Evolutionary conservation across 768 basidiomycete species (phyloP), one percentile per base, ranked within the genome.

Genomic region (Calocybe cyanea): DNA sequence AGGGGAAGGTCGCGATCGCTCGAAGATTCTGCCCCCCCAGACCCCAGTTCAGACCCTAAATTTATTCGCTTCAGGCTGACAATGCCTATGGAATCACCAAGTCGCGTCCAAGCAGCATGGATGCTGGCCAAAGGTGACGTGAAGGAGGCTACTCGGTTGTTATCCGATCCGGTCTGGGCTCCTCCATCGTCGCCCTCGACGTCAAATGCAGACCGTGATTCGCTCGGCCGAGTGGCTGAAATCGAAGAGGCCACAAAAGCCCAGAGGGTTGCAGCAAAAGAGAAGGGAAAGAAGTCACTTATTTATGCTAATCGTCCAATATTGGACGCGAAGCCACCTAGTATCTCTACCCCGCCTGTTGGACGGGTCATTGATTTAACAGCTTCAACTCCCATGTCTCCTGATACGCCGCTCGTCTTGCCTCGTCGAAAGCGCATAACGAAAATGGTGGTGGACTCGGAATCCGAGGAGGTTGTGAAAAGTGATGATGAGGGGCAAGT

Each of bases 281-380:
- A 88, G 65, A 83, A 87, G 63, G 86, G 82, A 17, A 89, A 85
- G 63, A 84, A 79, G 57, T 90, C 88, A n/a, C 74, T 81, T 61
- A 91, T 91, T 40, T 90, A 90, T 53, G 82, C 83, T 33, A 85
- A 83, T 52, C 76, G 85, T 45, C 63, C 72, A 31, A 64, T 66
- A 21, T 66, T 83, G 28, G 77, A 78, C 45, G 65, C 63, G 39
- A 77, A 66, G 43, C 66, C 66, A 18, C 40, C 52, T 4, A 48
- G 54, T 30, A 53, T 64, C 21, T 61, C 75, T 13, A 69, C 75
- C 1, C 72, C 77, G 30, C 62, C 69, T 1, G 56, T 59, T n/a
- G 74, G 70, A 31, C 61, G 65, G 32, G 42, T 65, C 32, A 60
- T 72, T 23, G 71, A 71, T 43, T 57, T 68, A 31, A 62, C 65